Evolutionary conservation across 1,284 basidiomycete genomes (phyloP), one percentile per base, ranked within the genome.

Genomic region (Cutaneotrichosporon sp.): DNA sequence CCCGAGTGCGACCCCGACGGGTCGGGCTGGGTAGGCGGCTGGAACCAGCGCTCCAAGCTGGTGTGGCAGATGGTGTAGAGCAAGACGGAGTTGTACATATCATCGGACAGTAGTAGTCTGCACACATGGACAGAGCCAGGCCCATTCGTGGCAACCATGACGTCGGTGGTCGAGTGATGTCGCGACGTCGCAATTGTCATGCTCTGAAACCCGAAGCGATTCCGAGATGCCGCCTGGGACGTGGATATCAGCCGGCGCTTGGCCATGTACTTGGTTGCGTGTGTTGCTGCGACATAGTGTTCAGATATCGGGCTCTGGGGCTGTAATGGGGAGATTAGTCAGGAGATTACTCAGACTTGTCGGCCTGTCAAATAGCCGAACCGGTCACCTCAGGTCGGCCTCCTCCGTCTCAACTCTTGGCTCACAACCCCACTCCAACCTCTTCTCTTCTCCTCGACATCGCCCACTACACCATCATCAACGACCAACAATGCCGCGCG

Each of bases 11-110:
- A 68, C 29, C 67, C 69, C 4, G 66, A 73, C 49, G 69, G 70
- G 1, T 56, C 47, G 10, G 64, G 54, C 1, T 75, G 74, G 74
- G 64, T 69, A 25, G 66, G 65, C 25, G 74, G 69, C 0, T 75
- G 72, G 71, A 69, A 68, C 47, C 60, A 66, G 60, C 66, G 63
- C 27, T 62, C 66, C 42, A 60, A 61, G 50, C 53, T 74, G 22
- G 42, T 67, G 14, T 75, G 72, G 72, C 59, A 56, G 18, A 59
- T 69, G 33, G 59, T 66, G 16, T 71, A 54, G 42, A 58, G 45
- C 5, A 7, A 22, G 16, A 4, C 34, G 34, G 34, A 36, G 10
- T 1, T 3, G 34, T 8, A 36, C 16, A 36, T 36, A 36, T 13
- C 11, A 24, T 9, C 20, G 25, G 22, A 25, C 22, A 25, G n/a